Base-by-base conservation (phyloP, 2,329 filamentous ascomycete genomes). In the Byssoonygena ceratinophila region DNA sequence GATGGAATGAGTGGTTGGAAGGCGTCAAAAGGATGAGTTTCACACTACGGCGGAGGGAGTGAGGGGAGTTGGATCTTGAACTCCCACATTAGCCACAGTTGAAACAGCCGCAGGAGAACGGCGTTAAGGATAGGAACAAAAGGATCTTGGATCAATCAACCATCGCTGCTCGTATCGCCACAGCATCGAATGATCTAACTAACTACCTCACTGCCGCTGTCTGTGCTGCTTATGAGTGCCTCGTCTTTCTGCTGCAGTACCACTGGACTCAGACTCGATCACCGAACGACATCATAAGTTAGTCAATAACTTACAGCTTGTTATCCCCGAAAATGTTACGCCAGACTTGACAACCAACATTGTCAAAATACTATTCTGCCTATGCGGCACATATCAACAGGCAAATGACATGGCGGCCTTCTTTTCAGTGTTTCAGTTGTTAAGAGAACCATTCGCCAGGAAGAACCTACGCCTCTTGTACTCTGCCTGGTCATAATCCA, bases 11-110 rank as follows among this genome's bases (percentile, higher is more conserved):
- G n/a, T n/a, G n/a, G n/a, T n/a, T n/a, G n/a, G n/a, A n/a, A n/a
- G n/a, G n/a, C n/a, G n/a, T n/a, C n/a, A n/a, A n/a, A n/a, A 41
- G 39, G 16, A 41, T 20, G 39, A 18, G 39, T n/a, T 9, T 23
- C 39, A 36, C 32, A n/a, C 22, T 41, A 9, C 22, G 20, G 9
- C 18, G 18, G 39, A 22, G 6, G 9, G 14, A 44, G 39, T 29
- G 23, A 44, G 40, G 40, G 40, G 40, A 27, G 36, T 39, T 39
- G 18, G 36, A 39, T 3, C 16, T n/a, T 4, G 34, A 11, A 6
- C 44, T 14, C 29, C n/a, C 44, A 29, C 7, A 5, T 46, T 46
- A 46, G 31, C 44, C 44, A 46, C 44, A 34, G 29, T 46, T 32
- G 44, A 46, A 34, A 46, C 44, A n/a, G 27, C 44, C 16, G 29